phyloP scores from a whole-genome alignment of 176 grass and related monocot genomes.

The Hordeum vulgare region DNA sequence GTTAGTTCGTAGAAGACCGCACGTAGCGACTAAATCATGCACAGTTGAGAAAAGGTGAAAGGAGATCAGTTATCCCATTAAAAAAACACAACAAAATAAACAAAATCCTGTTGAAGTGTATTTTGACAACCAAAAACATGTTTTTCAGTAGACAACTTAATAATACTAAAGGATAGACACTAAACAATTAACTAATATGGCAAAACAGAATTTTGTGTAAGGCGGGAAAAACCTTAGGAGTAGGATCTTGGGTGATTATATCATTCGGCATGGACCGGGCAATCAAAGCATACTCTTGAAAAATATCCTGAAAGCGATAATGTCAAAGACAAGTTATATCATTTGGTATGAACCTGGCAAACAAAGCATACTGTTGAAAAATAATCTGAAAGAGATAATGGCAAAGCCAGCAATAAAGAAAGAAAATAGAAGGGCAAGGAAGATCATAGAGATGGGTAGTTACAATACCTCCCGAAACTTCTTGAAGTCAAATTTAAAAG shows the following conservation, averaged over 20 bases:
- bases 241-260: slow-evolving; percentile 1
- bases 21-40: neutral
- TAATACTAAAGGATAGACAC: neutral
- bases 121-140: neutral
- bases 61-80: neutral
- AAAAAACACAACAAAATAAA: neutral
- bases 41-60: neutral
- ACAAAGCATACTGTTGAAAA: neutral
- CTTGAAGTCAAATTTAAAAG: neutral
- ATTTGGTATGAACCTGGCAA: neutral
- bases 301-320: neutral
- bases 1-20: neutral
- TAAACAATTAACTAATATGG: neutral
- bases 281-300: neutral
- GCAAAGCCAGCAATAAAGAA: neutral
- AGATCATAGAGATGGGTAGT: neutral
- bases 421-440: neutral
- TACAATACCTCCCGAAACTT: neutral
- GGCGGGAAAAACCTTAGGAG: neutral
- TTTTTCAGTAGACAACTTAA: neutral
- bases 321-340: neutral
- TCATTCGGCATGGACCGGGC: neutral
- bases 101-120: neutral
- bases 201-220: neutral
- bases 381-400: neutral